Percentiles rank a stretch among this genome's conserved stretches.
These are phyloP conservation scores for Epicoccum nigrum DNA, from an alignment of 2,329 filamentous ascomycete species.

Conservation along the genomic window DNA sequence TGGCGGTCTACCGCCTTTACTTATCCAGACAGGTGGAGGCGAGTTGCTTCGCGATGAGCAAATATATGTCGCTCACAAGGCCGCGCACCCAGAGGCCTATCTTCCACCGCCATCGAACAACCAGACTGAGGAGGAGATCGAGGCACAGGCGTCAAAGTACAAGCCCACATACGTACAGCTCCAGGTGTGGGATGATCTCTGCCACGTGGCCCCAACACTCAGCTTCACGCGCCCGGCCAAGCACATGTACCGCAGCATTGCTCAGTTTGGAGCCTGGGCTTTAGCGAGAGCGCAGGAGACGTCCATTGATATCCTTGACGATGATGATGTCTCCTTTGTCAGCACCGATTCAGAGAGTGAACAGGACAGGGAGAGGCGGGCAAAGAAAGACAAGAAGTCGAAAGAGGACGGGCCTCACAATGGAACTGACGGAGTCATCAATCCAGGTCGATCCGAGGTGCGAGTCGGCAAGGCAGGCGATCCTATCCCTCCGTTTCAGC, in stretches of 20 bases:
- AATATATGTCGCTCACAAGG: constrained; percentile 93
- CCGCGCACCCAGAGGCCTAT: constrained; percentile 80
- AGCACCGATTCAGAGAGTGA: constrained; percentile 58
- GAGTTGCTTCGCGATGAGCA: constrained; percentile 93
- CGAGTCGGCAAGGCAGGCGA: constrained; percentile 86
- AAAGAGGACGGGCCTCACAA: constrained; percentile 24
- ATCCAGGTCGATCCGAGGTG: constrained; percentile 16
- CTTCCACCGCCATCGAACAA: constrained; percentile 59
- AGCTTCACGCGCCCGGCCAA: constrained; percentile 96
- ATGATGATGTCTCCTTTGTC: constrained; percentile 77
- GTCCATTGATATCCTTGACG: constrained; percentile 80
- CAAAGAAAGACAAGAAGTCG: constrained; percentile 17
- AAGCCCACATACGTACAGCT: constrained; percentile 89
- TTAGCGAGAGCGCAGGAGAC: constrained; percentile 80
- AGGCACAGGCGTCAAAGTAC: constrained; percentile 72
- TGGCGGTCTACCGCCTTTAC: constrained; percentile 84
- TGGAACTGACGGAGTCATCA: constrained; percentile 24
- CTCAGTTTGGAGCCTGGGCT: constrained; percentile 93
- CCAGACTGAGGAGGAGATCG: constrained; percentile 60
- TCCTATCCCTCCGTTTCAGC: constrained; percentile 75
- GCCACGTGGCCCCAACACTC: constrained; percentile 89
- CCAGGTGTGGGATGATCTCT: constrained; percentile 95
- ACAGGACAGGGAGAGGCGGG: constrained; percentile 14
- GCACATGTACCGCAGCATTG: constrained; percentile 90
- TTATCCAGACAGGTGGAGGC: constrained; percentile 85